phyloP scores from a whole-genome alignment of 2,329 filamentous ascomycete genomes.

The Cryphonectria japonica region DNA sequence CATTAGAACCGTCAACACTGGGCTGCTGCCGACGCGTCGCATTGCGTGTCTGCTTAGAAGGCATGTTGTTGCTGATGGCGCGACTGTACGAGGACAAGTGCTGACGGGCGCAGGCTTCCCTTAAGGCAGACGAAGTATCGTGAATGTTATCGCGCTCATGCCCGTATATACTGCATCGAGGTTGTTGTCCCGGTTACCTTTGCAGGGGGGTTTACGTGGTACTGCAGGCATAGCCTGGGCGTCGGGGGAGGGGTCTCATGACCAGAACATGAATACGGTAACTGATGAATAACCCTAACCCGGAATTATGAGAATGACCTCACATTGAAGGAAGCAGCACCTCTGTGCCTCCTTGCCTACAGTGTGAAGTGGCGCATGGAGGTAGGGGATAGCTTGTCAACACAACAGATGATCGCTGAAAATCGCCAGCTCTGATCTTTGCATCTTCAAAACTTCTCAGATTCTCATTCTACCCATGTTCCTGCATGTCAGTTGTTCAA shows the following conservation, averaged over 20 bases:
- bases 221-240: too few relatives aligned
- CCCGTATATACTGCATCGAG: background rate
- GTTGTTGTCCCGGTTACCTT: background rate
- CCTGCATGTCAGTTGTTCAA: background rate
- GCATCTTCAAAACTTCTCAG: too few relatives aligned
- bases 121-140: background rate
- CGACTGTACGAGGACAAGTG: background rate
- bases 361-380: background rate
- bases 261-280: background rate
- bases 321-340: background rate
- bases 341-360: background rate
- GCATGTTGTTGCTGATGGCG: conserved; percentile 16
- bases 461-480: background rate
- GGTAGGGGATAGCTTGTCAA: background rate
- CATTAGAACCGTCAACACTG: conserved; percentile 12
- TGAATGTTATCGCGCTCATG: background rate
- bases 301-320: background rate
- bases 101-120: background rate
- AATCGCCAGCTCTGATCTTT: background rate
- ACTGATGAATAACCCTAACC: background rate
- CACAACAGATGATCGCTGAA: too few relatives aligned
- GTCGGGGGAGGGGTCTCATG: too few relatives aligned
- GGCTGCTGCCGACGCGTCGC: conserved; percentile 2
- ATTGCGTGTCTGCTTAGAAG: conserved; percentile 8
- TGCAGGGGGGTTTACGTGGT: too few relatives aligned